phyloP scores from a whole-genome alignment of 2,329 filamentous ascomycete genomes.

The Diplodia sapinea region DNA sequence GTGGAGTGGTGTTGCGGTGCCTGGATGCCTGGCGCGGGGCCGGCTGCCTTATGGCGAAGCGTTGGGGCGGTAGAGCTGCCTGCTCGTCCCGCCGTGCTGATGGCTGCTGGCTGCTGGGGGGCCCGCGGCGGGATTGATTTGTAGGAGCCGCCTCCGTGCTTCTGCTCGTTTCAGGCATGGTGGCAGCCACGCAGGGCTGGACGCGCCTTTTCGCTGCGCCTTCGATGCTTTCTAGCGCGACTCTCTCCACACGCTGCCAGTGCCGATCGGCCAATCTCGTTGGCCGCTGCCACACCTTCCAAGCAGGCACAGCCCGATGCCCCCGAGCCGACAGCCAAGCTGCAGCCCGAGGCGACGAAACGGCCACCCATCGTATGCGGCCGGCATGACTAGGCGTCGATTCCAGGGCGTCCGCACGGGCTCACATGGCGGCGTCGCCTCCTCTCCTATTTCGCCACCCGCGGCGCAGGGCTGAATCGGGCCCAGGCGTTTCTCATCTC shows the following conservation, averaged over 20 bases:
- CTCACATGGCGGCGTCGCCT: constrained; percentile 7
- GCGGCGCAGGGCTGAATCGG: constrained; percentile 27
- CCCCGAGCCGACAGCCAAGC: too few species aligned
- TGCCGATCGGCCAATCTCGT: constrained; percentile 12
- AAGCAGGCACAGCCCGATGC: constrained; percentile 11
- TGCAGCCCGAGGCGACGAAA: not conserved
- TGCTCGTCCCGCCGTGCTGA: not conserved
- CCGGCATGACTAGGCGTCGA: constrained; percentile 4
- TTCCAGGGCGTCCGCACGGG: not conserved
- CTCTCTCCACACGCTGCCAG: constrained; percentile 3
- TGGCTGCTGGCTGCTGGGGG: not conserved
- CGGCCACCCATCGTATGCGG: constrained; percentile 1
- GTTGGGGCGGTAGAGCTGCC: not conserved
- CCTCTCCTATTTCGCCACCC: constrained; percentile 27
- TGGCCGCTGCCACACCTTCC: constrained; percentile 10
- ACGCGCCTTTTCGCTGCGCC: constrained; percentile 16
- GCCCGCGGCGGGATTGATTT: not conserved
- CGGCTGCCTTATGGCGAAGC: not conserved
- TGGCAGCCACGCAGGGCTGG: not conserved
- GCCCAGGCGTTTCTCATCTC: constrained; percentile 24
- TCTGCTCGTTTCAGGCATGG: constrained; percentile 9
- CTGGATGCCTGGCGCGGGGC: constrained; percentile 1
- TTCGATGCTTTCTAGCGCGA: constrained; percentile 17
- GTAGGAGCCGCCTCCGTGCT: constrained; percentile 22
- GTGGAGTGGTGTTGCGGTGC: not conserved